Evolutionary conservation across 2,329 filamentous ascomycete genomes (phyloP).

Genomic region (Kalmusia sp.): DNA sequence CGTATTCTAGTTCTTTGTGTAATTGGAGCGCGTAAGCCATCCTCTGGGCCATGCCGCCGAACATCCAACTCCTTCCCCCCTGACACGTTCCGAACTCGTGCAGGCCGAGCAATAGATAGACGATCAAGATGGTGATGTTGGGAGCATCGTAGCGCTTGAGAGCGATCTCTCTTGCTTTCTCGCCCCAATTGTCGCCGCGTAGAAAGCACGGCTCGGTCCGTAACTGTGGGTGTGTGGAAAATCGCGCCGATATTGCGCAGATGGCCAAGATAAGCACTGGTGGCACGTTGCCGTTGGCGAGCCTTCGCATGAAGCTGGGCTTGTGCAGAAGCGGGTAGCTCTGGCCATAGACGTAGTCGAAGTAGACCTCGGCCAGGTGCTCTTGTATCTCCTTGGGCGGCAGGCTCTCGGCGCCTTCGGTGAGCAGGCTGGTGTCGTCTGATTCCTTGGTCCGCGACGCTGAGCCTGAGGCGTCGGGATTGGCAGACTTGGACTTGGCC

Average conservation of each 20-base stretch:
- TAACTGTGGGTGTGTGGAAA: conserved; percentile 86
- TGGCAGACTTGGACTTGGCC: conserved; percentile 66
- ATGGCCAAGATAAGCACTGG: conserved; percentile 93
- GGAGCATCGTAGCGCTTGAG: conserved; percentile 89
- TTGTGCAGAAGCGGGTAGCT: conserved; percentile 95
- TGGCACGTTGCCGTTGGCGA: conserved; percentile 80
- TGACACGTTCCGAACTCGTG: conserved; percentile 98
- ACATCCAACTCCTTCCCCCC: conserved; percentile 92
- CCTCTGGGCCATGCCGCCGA: conserved; percentile 91
- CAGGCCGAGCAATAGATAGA: conserved; percentile 84
- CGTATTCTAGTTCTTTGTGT: conserved; percentile 87
- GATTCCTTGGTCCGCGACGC: conserved; percentile 56
- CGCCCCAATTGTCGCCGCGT: conserved; percentile 90
- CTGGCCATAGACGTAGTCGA: conserved; percentile 94
- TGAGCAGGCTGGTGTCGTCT: conserved; percentile 78
- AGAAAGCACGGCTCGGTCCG: conserved; percentile 80
- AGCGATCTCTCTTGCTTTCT: conserved; percentile 84
- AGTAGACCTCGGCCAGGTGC: conserved; percentile 92
- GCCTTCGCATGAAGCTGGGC: conserved; percentile 91
- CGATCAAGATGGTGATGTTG: conserved; percentile 94
- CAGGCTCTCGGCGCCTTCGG: conserved; percentile 82
- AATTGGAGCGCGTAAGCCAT: conserved; percentile 97
- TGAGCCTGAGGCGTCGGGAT: conserved; percentile 60
- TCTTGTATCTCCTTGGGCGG: conserved; percentile 89
- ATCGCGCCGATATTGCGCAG: conserved; percentile 93